Evolutionary conservation across 192 early-diverging fungal species (phyloP), one percentile per base, ranked within the genome.

Genomic region (Dispira simplex): DNA sequence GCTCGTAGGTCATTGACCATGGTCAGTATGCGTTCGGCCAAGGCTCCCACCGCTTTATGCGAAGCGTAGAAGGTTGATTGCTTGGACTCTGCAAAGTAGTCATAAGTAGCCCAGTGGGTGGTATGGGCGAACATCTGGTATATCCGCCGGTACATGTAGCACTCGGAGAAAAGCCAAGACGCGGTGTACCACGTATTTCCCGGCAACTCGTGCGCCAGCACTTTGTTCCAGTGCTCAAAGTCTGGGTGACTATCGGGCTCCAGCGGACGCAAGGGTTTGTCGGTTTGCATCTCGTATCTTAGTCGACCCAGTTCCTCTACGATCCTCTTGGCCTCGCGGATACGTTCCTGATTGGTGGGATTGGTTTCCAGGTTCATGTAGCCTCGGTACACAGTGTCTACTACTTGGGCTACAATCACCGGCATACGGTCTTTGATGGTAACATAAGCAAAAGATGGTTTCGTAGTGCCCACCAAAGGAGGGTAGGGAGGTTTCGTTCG

Each of bases 161-260:
- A 86, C 70, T 96, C 93, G 63, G 79, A 76, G 57, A 89, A 85
- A 6, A 96, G 75, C 83, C 91, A 96, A 8, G 90, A 76, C 8
- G 82, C 76, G 14, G 76, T 71, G 72, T 81, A 89, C 90, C 90
- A 93, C 6, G 86, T 84, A 11, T 67, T 71, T 10, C 54, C 62
- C 13, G 73, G 46, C 51, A 86, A 87, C 32, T 82, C 73, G 14
- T 54, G 70, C 14, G 57, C 68, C 18, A 90, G 67, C 21, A 81
- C 69, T 3, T 70, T 21, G 70, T 89, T 90, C 89, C 90, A 95
- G 44, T 67, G 64, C 9, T 64, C 67, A 10, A 76, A 71, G 69
- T 91, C 90, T 1, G 74, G 53, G 3, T 74, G 44, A 1, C 65
- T 73, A 46, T 76, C 73, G 54, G 73, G 74, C 8, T 85, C 85